These are phyloP conservation scores for Pluteus cervinus DNA, from an alignment of 768 basidiomycete genomes.

Conservation along the genomic window DNA sequence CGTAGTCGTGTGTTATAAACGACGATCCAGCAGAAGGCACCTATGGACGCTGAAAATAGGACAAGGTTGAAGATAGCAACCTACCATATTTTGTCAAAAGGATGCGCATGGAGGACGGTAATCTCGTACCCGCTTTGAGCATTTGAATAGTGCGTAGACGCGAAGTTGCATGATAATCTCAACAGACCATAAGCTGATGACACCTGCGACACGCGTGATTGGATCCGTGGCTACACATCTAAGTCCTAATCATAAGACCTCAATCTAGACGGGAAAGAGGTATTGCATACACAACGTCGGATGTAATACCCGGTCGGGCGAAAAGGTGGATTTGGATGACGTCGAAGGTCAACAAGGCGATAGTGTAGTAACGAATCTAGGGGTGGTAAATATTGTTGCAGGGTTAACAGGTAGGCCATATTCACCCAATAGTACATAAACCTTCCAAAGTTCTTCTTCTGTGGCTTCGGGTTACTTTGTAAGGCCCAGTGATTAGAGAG, in stretches of 20 bases:
- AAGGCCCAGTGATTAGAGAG: background rate
- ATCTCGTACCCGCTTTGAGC: slow-evolving; percentile 29
- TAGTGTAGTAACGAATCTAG: slow-evolving; percentile 43
- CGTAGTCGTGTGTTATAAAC: slow-evolving; percentile 29
- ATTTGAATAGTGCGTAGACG: slow-evolving; percentile 35
- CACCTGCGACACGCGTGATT: slow-evolving; percentile 35
- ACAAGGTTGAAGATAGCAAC: slow-evolving; percentile 31
- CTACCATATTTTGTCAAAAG: slow-evolving; percentile 11
- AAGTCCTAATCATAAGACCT: background rate
- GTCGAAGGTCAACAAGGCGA: slow-evolving; percentile 36
- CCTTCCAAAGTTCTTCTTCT: slow-evolving; percentile 27
- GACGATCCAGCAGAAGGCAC: slow-evolving; percentile 34
- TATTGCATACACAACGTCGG: slow-evolving; percentile 23
- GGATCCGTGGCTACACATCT: slow-evolving; percentile 42
- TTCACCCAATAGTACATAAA: slow-evolving; percentile 37
- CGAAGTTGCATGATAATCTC: slow-evolving; percentile 45
- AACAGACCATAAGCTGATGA: slow-evolving; percentile 39
- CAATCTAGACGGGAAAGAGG: background rate
- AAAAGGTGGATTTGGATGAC: slow-evolving; percentile 40
- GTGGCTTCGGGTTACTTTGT: slow-evolving; percentile 18
- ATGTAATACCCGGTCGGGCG: slow-evolving; percentile 29
- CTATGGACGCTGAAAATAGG: slow-evolving; percentile 36
- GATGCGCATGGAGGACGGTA: background rate
- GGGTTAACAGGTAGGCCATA: background rate
- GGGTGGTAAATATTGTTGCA: background rate